Base-by-base conservation (phyloP, 73 alveolate species). In the Symbiodinium natans region DNA sequence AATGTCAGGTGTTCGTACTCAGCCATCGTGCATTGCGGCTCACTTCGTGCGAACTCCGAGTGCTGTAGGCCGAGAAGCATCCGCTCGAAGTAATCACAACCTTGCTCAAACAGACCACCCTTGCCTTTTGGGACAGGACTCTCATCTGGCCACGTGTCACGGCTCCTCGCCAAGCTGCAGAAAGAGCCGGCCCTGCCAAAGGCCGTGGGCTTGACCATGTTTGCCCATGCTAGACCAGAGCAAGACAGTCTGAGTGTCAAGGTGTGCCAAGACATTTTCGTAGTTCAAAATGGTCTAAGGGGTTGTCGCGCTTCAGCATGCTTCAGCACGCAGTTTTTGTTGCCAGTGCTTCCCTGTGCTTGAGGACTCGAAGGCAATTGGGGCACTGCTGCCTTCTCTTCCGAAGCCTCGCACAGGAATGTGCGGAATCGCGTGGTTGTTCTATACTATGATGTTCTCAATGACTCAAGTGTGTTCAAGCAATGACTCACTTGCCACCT, bases 41-140 rank as follows among this genome's bases (percentile, higher is more conserved):
- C 96, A 90, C 87, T 90, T 90, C 63, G 96, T 90, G 25, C 96
- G 96, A 41, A 90, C 96, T 39, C 96, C 96, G 3, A 77, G 96
- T 48, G 39, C 38, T 3, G 96, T 68, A 90, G 96, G 96, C 96
- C n/a, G 7, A 59, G 89, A 63, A 8, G 15, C 82, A 63, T 8
- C 39, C 23, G 63, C 63, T 10, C 42, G 36, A 15, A 75, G 41
- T 29, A 3, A 21, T 0, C 85, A 75, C n/a, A 10, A 23, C n/a
- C 3, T 8, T 73, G 43, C 84, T 3, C 6, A 11, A 3, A 9
- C 36, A 38, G 33, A 15, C 9, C 29, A 33, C 80, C 38, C 13
- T 19, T 25, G 7, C 5, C 25, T 8, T 4, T 71, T 71, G 83
- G 34, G 80, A 4, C 96, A 90, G 96, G 96, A 25, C 88, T 90